A percentile compares a stretch with the other conserved stretches of the same genome.
phyloP scores from a whole-genome alignment of 164 flowering plant genomes.

The Stephania japonica region DNA sequence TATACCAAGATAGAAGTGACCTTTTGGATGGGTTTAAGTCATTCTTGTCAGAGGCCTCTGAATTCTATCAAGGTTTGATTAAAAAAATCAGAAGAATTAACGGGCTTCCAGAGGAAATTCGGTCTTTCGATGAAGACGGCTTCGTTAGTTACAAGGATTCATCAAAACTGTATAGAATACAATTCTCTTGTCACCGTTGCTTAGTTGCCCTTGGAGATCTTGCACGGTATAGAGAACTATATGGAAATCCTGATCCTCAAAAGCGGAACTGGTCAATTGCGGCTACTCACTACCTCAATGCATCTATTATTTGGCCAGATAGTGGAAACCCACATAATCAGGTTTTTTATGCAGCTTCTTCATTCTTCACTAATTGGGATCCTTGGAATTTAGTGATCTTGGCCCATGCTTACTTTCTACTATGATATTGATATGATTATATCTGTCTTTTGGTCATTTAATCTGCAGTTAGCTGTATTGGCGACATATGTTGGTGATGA shows the following conservation, averaged over 20 bases:
- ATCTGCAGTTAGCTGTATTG: conserved; percentile 70
- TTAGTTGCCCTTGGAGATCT: conserved; percentile 80
- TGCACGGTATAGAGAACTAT: conserved; percentile 66
- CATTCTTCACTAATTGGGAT: not conserved
- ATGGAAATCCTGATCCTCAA: conserved; percentile 31
- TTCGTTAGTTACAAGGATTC: conserved; percentile 21
- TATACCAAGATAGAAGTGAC: conserved; percentile 17
- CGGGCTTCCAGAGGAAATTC: conserved; percentile 36
- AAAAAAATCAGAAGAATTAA: conserved; percentile 33
- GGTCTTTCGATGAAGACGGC: conserved; percentile 17
- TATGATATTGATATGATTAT: conserved; percentile 6
- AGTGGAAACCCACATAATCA: conserved; percentile 93
- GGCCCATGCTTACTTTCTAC: not conserved
- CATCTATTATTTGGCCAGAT: conserved; percentile 63
- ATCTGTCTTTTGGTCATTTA: conserved; percentile 5
- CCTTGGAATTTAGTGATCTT: not conserved
- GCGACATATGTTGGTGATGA: conserved; percentile 76
- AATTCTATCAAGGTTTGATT: conserved; percentile 52
- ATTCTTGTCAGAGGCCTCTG: conserved; percentile 60
- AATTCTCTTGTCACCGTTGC: conserved; percentile 67
- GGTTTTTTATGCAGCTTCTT: conserved; percentile 29
- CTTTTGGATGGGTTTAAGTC: conserved; percentile 38
- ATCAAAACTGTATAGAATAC: conserved; percentile 30
- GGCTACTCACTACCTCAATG: conserved; percentile 57
- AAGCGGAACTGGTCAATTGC: conserved; percentile 62